Conservation (phyloP, 768 basidiomycete genomes). For the Phlebiopsis flavidoalba region DNA sequence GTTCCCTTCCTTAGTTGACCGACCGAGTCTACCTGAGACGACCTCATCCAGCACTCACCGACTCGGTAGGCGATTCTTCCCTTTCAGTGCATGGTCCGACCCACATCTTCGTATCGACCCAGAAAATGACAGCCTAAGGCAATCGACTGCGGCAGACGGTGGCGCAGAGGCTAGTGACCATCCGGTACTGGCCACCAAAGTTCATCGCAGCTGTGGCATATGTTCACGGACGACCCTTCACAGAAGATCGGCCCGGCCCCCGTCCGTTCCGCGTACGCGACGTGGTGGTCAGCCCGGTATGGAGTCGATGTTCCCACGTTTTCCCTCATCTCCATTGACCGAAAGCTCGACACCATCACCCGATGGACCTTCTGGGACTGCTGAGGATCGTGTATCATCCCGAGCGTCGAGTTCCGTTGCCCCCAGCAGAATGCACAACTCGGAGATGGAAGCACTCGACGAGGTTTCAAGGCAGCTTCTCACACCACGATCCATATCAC, state of each 20-base stretch:
- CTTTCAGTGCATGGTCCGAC: constrained; percentile 11
- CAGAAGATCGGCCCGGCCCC: background rate
- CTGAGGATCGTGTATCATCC: background rate
- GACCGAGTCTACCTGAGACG: background rate
- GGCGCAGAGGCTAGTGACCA: background rate
- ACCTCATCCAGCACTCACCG: background rate
- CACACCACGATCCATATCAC: constrained; percentile 11
- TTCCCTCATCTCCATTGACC: background rate
- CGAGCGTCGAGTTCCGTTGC: background rate
- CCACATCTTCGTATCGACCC: constrained; percentile 5
- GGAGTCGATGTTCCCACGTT: constrained; percentile 49
- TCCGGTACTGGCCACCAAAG: constrained; percentile 7
- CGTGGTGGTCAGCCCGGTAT: constrained; percentile 65
- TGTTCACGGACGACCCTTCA: constrained; percentile 11
- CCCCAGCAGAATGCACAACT: background rate
- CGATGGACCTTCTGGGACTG: background rate
- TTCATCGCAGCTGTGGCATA: constrained; percentile 22
- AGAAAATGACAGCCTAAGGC: background rate
- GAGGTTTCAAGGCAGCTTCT: constrained; percentile 7
- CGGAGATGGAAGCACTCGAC: background rate
- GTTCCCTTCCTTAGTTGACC: constrained; percentile 3
- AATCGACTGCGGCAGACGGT: background rate
- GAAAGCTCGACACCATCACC: background rate
- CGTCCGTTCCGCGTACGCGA: constrained; percentile 47
- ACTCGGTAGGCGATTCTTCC: constrained; percentile 4